Conservation (phyloP, 2,329 filamentous ascomycete genomes). For the Alternaria angustiovoidea region DNA sequence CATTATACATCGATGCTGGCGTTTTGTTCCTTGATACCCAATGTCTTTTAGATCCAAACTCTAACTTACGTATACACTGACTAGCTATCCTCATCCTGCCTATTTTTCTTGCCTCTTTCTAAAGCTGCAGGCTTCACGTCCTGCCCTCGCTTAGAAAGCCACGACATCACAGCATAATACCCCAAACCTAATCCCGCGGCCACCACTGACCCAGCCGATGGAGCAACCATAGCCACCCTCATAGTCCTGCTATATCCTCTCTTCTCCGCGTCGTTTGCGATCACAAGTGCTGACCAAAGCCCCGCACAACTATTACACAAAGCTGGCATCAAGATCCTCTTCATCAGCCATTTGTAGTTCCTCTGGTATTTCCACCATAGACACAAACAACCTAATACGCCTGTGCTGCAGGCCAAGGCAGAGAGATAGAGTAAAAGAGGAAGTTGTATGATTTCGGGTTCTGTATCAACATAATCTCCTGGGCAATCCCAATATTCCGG, state of each 20-base stretch:
- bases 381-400: slow-evolving; percentile 52
- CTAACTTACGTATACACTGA: not conserved
- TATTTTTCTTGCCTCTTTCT: slow-evolving; percentile 17
- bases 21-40: not conserved
- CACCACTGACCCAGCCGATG: slow-evolving; percentile 19
- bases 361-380: slow-evolving; percentile 56
- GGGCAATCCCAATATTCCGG: slow-evolving; percentile 18
- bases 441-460: slow-evolving; percentile 46
- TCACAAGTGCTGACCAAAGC: slow-evolving; percentile 59
- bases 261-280: slow-evolving; percentile 59
- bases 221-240: slow-evolving; percentile 50
- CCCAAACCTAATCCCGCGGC: slow-evolving; percentile 19
- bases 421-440: slow-evolving; percentile 57
- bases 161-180: slow-evolving; percentile 50
- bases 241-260: slow-evolving; percentile 54
- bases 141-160: slow-evolving; percentile 44
- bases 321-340: slow-evolving; percentile 58
- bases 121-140: slow-evolving; percentile 36
- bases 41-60: not conserved
- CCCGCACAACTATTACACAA: slow-evolving; percentile 60
- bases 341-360: slow-evolving; percentile 65
- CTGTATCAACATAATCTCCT: slow-evolving; percentile 16
- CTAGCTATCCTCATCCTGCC: slow-evolving; percentile 5
- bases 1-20: not conserved
- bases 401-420: slow-evolving; percentile 54